Conservation (phyloP, 495 filamentous ascomycete species). For the Aspergillus ostianus region DNA sequence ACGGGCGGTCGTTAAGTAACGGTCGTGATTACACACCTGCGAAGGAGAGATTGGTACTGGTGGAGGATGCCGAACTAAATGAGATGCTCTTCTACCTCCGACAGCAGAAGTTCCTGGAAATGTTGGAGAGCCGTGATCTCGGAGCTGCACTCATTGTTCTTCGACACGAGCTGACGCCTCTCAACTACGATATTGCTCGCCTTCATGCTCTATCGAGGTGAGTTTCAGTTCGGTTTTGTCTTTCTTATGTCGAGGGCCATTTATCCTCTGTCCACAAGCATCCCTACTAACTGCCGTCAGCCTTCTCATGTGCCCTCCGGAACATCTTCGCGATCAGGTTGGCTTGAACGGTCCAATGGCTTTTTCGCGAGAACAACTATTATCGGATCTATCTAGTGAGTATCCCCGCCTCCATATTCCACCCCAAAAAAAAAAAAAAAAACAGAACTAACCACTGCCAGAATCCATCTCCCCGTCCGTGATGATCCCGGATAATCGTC, state of each 20-base stretch:
- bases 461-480: conserved; percentile 93
- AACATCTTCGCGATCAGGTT: conserved; percentile 78
- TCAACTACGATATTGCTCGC: conserved; percentile 72
- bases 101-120: conserved; percentile 93
- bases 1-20: conserved; percentile 44
- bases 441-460: conserved; percentile 31
- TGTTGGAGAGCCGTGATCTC: conserved; percentile 75
- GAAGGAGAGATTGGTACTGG: conserved; percentile 47
- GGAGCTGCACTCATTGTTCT: conserved; percentile 74
- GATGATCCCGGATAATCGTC: conserved; percentile 93
- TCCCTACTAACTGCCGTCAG: conserved; percentile 27
- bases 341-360: conserved; percentile 85
- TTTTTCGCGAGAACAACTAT: conserved; percentile 68
- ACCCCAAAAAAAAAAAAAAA: too few species aligned
- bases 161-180: conserved; percentile 80
- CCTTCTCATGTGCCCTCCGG: conserved; percentile 82
- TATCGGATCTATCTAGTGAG: conserved; percentile 83
- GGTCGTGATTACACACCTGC: conserved; percentile 23
- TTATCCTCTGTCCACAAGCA: conserved; percentile 10
- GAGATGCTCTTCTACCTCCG: conserved; percentile 77
- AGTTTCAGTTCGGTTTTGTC: too few species aligned
- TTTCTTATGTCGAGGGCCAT: too few species aligned
- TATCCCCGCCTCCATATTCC: background rate
- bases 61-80: conserved; percentile 55
- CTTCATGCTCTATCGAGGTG: conserved; percentile 85